Evolutionary conservation across 1,284 basidiomycete species (phyloP).

Genomic region (Sporisorium sorghi): DNA sequence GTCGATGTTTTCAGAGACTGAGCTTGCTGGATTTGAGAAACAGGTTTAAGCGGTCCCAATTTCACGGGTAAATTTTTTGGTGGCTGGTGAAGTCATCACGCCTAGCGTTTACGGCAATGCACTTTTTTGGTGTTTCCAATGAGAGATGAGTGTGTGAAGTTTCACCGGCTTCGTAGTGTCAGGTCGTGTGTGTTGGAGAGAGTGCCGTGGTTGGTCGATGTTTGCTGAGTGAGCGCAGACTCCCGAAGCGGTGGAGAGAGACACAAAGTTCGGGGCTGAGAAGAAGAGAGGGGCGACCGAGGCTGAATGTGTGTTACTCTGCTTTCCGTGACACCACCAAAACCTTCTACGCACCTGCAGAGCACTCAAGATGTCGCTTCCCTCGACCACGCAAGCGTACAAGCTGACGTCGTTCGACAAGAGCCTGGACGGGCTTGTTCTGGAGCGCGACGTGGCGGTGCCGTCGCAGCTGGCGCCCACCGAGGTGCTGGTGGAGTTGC

Average conservation of each 20-base stretch:
- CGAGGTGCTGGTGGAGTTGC: constrained; percentile 33
- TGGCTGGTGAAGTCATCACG: constrained; percentile 6
- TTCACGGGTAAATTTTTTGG: background rate
- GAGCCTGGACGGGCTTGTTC: constrained; percentile 26
- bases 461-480: constrained; percentile 19
- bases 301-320: no score
- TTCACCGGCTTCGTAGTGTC: no score
- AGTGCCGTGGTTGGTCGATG: no score
- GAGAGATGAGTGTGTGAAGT: no score
- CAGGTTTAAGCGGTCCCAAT: background rate
- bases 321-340: background rate
- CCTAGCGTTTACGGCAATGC: constrained; percentile 1
- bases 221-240: no score
- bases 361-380: constrained; percentile 16
- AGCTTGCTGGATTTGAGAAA: no score
- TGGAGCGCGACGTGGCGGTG: constrained; percentile 18
- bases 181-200: no score
- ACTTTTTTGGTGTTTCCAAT: no score
- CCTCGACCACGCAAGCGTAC: constrained; percentile 26
- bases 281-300: no score
- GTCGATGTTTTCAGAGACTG: no score
- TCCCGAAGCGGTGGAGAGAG: no score
- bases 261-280: no score
- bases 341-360: background rate
- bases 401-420: constrained; percentile 30